These are phyloP conservation scores for Dictyostelium brefeldianum DNA, from an alignment of 78 protist species.

Conservation along the genomic window DNA sequence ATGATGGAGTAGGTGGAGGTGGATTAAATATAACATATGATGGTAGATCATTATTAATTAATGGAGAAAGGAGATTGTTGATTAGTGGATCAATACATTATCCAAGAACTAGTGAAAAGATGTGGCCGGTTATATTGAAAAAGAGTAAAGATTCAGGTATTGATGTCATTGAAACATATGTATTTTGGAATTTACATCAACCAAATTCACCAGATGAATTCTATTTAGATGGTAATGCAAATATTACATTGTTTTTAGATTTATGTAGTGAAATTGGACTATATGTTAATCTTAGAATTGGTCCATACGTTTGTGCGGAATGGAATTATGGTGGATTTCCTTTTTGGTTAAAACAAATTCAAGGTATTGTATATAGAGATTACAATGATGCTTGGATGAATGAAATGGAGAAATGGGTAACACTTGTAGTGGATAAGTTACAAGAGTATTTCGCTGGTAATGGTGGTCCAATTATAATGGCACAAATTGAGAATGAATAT, in stretches of 20 bases:
- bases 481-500: constrained; percentile 84
- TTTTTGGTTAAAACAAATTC: constrained; percentile 47
- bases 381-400: constrained; percentile 38
- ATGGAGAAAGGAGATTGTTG: constrained; percentile 13
- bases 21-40: neutral
- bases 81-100: constrained; percentile 57
- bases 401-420: constrained; percentile 39
- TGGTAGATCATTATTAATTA: constrained; percentile 12
- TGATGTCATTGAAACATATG: constrained; percentile 77
- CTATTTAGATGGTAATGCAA: neutral
- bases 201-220: constrained; percentile 28
- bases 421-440: neutral
- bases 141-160: constrained; percentile 60
- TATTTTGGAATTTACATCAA: constrained; percentile 85
- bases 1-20: neutral
- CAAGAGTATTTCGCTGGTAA: neutral
- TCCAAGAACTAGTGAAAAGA: constrained; percentile 65
- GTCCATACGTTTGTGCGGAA: constrained; percentile 89
- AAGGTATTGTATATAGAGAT: constrained; percentile 28
- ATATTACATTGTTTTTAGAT: neutral
- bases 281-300: constrained; percentile 73
- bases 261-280: neutral
- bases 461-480: constrained; percentile 79
- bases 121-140: constrained; percentile 56
- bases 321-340: constrained; percentile 87